Evolutionary conservation across 495 filamentous ascomycete genomes (phyloP), one percentile per base, ranked within the genome.

Genomic region (Penicillium taxi): DNA sequence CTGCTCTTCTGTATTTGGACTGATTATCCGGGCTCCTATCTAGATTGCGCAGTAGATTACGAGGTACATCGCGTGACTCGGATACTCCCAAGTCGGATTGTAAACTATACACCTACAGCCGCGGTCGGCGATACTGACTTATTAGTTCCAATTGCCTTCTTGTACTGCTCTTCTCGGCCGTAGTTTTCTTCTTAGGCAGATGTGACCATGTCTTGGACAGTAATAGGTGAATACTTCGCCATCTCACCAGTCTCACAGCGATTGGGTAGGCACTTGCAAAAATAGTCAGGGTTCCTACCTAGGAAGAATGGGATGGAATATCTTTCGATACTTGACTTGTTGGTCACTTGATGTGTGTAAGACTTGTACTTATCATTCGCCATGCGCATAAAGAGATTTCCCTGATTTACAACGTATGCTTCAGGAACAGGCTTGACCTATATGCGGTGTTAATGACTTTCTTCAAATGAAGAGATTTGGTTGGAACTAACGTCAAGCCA

Each of bases 271-370:
- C 66, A 70, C 44, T 75, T 60, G 35, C 78, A 72, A 2, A 74
- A 42, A 32, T 70, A 63, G 30, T 75, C 64, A 15, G 64, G 63
- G 40, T 80, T 72, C 3, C 73, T 70, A 24, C 66, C 68, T 26
- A 77, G 66, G 52, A 79, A 81, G 53, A 72, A 81, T 9, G 74
- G 74, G 43, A 80, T 80, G 16, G 72, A 76, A 46, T 81, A 81
- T 36, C 75, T 53, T 30, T 72, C 58, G 8, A 41, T 48, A 4
- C 63, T 55, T 1, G 54, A 53, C 38, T 72, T 71, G 20, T 69
- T 61, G 9, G 66, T 68, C 2, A 77, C 72, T 0, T 71, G 70
- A 44, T 75, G 73, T 15, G 68, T 67, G 17, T 72, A 75, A 7
- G 70, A 74, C 39, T 69, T 73, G 34, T 74, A 58, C 22, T 62